These are phyloP conservation scores for Lophiostoma macrostomum DNA, from an alignment of 495 filamentous ascomycete genomes.

Conservation along the genomic window DNA sequence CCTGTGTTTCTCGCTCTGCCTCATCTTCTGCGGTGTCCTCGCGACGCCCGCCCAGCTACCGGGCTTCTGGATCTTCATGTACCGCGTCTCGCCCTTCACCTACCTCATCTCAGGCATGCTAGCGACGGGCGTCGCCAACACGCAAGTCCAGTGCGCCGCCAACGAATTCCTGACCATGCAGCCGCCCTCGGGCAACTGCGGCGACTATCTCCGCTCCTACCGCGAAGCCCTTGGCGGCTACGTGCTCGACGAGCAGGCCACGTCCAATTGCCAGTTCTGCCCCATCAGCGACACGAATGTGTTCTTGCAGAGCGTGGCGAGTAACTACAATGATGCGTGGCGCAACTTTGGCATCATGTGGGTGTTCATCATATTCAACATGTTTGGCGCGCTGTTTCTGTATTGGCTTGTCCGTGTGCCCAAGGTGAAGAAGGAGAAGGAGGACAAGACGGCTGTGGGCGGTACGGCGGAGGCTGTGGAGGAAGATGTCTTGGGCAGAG, in stretches of 20 bases:
- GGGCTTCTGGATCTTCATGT: slow-evolving; percentile 49
- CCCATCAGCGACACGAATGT: slow-evolving; percentile 38
- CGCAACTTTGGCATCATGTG: slow-evolving; percentile 51
- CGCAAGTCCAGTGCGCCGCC: slow-evolving; percentile 37
- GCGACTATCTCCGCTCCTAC: slow-evolving; percentile 38
- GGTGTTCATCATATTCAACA: slow-evolving; percentile 44
- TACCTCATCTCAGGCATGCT: slow-evolving; percentile 44
- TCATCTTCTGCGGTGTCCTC: slow-evolving; percentile 53
- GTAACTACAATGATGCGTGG: slow-evolving; percentile 40
- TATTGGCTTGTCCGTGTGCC: slow-evolving; percentile 45
- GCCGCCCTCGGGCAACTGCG: slow-evolving; percentile 37
- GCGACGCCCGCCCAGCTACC: slow-evolving; percentile 37
- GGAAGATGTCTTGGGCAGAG: too few relatives aligned
- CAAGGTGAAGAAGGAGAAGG: slow-evolving; percentile 36
- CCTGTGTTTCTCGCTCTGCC: slow-evolving; percentile 59
- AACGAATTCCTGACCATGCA: slow-evolving; percentile 43
- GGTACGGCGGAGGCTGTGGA: neutral
- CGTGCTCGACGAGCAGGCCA: slow-evolving; percentile 32
- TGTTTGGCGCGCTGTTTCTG: slow-evolving; percentile 37
- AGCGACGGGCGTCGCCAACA: slow-evolving; percentile 41
- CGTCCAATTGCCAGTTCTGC: slow-evolving; percentile 39
- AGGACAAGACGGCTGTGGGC: slow-evolving; percentile 16
- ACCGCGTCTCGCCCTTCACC: slow-evolving; percentile 44
- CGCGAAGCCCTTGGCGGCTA: slow-evolving; percentile 34
- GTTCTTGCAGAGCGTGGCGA: slow-evolving; percentile 37